Percentiles rank a stretch among this genome's conserved stretches.
Conservation (phyloP, 176 grass and related monocot species). For the Dactylis glomerata region DNA sequence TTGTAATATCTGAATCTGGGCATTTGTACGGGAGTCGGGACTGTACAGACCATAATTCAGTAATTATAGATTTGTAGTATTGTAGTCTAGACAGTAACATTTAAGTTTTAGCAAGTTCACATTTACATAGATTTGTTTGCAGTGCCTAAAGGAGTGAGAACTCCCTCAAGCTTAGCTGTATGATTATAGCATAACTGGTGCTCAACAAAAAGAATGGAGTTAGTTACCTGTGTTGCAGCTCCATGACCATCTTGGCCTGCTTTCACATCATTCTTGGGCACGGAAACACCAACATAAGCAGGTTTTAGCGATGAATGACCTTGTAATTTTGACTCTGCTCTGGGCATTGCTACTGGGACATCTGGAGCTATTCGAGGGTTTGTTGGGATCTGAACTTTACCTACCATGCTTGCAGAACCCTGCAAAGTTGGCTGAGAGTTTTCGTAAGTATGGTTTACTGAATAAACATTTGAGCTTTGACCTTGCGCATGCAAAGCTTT, state of each 20-base stretch:
- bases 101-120: neutral
- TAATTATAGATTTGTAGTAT: neutral
- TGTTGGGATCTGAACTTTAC: conserved; percentile 70
- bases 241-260: conserved; percentile 30
- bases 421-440: conserved; percentile 36
- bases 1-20: neutral
- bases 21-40: neutral
- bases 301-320: conserved; percentile 45
- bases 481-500: conserved; percentile 50
- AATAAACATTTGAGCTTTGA: conserved; percentile 52
- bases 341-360: conserved; percentile 34
- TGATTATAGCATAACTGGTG: neutral
- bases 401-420: conserved; percentile 37
- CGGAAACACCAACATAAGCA: conserved; percentile 68
- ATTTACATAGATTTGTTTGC: neutral
- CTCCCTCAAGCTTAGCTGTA: conserved; percentile 15
- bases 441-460: conserved; percentile 37
- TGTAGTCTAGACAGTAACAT: neutral
- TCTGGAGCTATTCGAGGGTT: conserved; percentile 79
- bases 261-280: conserved; percentile 49
- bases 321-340: conserved; percentile 43
- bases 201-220: neutral
- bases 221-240: conserved; percentile 49
- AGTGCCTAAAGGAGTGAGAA: neutral
- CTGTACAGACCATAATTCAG: neutral